phyloP scores from a whole-genome alignment of 2,329 filamentous ascomycete species.

The Podosphaera aphanis region DNA sequence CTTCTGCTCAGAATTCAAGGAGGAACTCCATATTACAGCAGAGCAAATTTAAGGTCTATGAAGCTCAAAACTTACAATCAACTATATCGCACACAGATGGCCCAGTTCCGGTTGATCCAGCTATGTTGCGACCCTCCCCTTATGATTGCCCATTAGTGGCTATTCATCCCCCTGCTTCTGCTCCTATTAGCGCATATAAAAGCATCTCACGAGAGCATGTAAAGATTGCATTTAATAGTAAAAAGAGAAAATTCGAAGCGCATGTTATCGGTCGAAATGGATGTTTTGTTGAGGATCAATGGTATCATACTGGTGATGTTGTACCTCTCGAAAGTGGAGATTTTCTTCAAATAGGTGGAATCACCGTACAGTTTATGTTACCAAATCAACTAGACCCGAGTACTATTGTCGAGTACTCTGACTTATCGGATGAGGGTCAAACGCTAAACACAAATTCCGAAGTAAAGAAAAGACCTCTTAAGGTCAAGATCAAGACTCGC shows the following conservation, averaged over 20 bases:
- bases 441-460: constrained; percentile 27
- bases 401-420: constrained; percentile 27
- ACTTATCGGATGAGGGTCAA: constrained; percentile 25
- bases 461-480: constrained; percentile 49
- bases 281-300: constrained; percentile 40
- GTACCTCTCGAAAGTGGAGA: constrained; percentile 39
- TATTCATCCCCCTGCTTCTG: constrained; percentile 40
- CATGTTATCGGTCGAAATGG: constrained; percentile 35
- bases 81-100: constrained; percentile 4
- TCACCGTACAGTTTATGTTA: constrained; percentile 44
- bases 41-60: neutral
- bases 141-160: constrained; percentile 41
- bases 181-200: constrained; percentile 39
- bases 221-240: constrained; percentile 45
- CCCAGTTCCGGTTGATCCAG: constrained; percentile 10
- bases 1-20: constrained; percentile 17
- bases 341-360: constrained; percentile 46
- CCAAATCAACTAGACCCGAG: constrained; percentile 26
- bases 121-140: constrained; percentile 31
- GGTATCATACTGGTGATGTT: constrained; percentile 27
- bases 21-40: constrained; percentile 13
- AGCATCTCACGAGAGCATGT: constrained; percentile 53
- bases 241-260: constrained; percentile 40
- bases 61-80: constrained; percentile 1
- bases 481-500: constrained; percentile 40